Conservation (phyloP, 2,329 filamentous ascomycete genomes). For the Chaetomium strumarium region DNA sequence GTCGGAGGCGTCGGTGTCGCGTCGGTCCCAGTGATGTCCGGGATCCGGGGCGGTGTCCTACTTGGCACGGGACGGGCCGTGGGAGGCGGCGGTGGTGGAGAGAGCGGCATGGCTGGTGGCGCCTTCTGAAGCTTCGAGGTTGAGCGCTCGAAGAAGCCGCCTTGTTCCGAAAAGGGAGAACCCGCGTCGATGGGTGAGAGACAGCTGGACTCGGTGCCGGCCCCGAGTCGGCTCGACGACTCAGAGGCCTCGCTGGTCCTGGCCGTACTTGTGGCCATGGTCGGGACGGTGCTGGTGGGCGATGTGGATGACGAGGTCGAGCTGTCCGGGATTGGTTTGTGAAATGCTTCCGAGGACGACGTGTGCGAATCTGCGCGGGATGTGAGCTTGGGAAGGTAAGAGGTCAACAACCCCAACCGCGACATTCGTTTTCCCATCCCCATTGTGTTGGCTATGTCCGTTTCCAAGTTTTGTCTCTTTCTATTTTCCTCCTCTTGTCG, state of each 20-base stretch:
- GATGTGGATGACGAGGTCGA: neutral
- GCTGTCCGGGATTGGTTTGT: slow-evolving; percentile 13
- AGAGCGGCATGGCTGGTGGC: slow-evolving; percentile 13
- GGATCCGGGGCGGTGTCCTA: slow-evolving; percentile 8
- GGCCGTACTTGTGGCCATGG: slow-evolving; percentile 4
- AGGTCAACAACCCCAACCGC: slow-evolving; percentile 16
- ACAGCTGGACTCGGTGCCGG: neutral
- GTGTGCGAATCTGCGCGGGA: slow-evolving; percentile 16
- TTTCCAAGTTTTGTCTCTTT: neutral
- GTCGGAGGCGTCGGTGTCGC: slow-evolving; percentile 13
- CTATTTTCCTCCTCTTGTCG: neutral
- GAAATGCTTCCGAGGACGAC: slow-evolving; percentile 5
- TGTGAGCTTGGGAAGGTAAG: slow-evolving; percentile 20
- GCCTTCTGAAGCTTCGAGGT: slow-evolving; percentile 17
- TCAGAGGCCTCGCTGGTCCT: slow-evolving; percentile 15
- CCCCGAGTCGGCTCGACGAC: slow-evolving; percentile 7
- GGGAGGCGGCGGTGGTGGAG: slow-evolving; percentile 12
- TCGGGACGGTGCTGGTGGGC: slow-evolving; percentile 3
- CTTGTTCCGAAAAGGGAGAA: slow-evolving; percentile 10
- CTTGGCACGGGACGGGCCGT: neutral
- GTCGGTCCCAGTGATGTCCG: slow-evolving; percentile 12
- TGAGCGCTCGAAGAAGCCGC: slow-evolving; percentile 2
- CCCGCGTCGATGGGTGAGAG: slow-evolving; percentile 10
- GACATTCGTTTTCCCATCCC: slow-evolving; percentile 12
- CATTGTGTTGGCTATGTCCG: slow-evolving; percentile 2